Evolutionary conservation across 176 grass and related monocot genomes (phyloP).

Genomic region (Typha latifolia): DNA sequence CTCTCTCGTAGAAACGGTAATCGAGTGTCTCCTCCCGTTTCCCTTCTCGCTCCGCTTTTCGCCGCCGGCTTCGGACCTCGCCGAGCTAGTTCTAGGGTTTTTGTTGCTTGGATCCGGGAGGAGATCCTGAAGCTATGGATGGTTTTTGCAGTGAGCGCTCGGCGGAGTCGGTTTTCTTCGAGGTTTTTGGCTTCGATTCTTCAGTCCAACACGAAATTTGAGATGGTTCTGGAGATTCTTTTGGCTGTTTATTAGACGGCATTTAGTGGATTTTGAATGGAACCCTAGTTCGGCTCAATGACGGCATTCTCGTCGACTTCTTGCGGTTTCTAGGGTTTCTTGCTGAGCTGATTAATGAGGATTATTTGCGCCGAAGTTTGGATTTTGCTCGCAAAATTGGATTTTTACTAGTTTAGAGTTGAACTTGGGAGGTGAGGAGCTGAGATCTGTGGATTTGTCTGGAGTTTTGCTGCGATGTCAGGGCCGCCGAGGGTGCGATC

Average conservation of each 20-base stretch:
- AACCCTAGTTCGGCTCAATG: no score
- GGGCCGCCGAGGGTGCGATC: constrained; percentile 68
- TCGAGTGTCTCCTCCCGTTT: not conserved
- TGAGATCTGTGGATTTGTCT: constrained; percentile 21
- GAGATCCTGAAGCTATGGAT: not conserved
- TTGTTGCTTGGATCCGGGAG: not conserved
- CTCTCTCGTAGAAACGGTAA: not conserved
- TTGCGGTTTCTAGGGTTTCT: not conserved
- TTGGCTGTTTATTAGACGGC: no score
- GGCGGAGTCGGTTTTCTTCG: not conserved
- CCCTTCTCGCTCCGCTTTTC: not conserved
- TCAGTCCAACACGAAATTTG: no score
- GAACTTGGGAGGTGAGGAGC: constrained; percentile 3
- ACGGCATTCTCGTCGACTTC: not conserved
- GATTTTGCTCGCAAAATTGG: constrained; percentile 16
- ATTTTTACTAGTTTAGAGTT: constrained; percentile 5
- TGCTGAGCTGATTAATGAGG: not conserved
- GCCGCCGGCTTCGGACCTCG: not conserved
- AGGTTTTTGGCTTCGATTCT: not conserved
- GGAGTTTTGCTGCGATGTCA: constrained; percentile 47
- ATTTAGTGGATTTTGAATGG: no score
- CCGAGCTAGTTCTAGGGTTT: not conserved
- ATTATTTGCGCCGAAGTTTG: not conserved
- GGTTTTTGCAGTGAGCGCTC: not conserved
- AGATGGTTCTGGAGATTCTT: no score